Conservation (phyloP, 2,329 filamentous ascomycete genomes). For the Neurospora crassa region DNA sequence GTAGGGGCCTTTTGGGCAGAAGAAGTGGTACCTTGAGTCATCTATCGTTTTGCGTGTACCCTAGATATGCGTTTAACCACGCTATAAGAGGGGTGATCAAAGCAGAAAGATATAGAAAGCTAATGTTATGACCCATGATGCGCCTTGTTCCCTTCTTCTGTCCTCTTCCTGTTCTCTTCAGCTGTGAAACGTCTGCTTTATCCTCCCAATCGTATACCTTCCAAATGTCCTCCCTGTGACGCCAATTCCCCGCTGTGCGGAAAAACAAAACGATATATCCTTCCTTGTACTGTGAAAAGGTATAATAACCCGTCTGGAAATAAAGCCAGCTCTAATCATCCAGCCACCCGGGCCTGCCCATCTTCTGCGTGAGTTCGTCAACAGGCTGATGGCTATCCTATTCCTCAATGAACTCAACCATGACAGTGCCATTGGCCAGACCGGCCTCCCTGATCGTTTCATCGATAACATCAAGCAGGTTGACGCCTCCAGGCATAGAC, state of each 20-base stretch:
- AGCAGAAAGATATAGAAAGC: not conserved
- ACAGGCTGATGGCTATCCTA: not conserved
- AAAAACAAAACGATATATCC: not conserved
- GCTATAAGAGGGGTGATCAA: not conserved
- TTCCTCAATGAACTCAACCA: slow-evolving; percentile 79
- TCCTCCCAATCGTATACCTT: not conserved
- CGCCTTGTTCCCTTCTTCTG: not conserved
- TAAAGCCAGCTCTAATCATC: not conserved
- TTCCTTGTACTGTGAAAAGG: not conserved
- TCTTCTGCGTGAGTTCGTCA: not conserved
- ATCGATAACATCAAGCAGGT: slow-evolving; percentile 69
- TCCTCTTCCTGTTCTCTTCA: not conserved
- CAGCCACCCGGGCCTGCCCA: not conserved
- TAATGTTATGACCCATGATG: not conserved
- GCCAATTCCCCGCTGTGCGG: not conserved
- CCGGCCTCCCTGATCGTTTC: slow-evolving; percentile 70
- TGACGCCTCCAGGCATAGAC: slow-evolving; percentile 65
- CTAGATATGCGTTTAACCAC: not conserved
- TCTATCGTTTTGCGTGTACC: not conserved
- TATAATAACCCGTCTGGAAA: not conserved
- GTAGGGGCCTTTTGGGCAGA: not conserved
- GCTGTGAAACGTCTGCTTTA: not conserved
- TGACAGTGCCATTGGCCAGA: slow-evolving; percentile 85
- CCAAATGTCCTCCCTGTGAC: not conserved
- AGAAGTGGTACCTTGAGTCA: not conserved